phyloP scores from a whole-genome alignment of 768 basidiomycete species.

The Boletus edulis region DNA sequence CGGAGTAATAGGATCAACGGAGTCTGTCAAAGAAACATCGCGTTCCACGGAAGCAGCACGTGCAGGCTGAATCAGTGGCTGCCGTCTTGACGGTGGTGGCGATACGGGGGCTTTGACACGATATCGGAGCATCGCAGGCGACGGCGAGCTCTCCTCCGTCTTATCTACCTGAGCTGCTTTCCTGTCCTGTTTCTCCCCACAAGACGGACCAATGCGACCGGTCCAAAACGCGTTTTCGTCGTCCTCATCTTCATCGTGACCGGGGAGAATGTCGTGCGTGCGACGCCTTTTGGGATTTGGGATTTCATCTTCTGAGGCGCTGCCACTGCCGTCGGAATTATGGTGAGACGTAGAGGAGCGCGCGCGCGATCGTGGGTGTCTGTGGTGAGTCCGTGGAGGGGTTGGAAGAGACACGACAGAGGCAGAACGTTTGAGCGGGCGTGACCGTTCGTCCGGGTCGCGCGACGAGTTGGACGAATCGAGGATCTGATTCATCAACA shows the following conservation, averaged over 20 bases:
- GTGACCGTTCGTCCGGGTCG: slow-evolving; percentile 17
- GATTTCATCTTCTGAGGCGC: slow-evolving; percentile 32
- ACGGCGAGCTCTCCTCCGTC: slow-evolving; percentile 24
- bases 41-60: slow-evolving; percentile 28
- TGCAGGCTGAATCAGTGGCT: slow-evolving; percentile 28
- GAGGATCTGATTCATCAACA: slow-evolving; percentile 34
- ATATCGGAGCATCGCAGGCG: slow-evolving; percentile 36
- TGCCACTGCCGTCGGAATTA: slow-evolving; percentile 37
- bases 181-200: slow-evolving; percentile 5
- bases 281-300: slow-evolving; percentile 40
- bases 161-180: slow-evolving; percentile 3
- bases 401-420: slow-evolving; percentile 66
- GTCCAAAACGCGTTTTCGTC: slow-evolving; percentile 39
- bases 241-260: slow-evolving; percentile 52
- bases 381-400: slow-evolving; percentile 58
- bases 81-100: slow-evolving; percentile 64
- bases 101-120: slow-evolving; percentile 50
- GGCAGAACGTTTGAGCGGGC: slow-evolving; percentile 58
- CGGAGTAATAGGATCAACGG: slow-evolving; percentile 24
- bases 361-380: slow-evolving; percentile 42
- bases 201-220: slow-evolving; percentile 18
- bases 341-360: slow-evolving; percentile 46
- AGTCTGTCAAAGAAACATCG: slow-evolving; percentile 4
- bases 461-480: slow-evolving; percentile 30
- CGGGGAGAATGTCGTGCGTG: slow-evolving; percentile 31